Evolutionary conservation across 441 rosid genomes (phyloP), one percentile per base, ranked within the genome.

Genomic region (Mallotus repandus): DNA sequence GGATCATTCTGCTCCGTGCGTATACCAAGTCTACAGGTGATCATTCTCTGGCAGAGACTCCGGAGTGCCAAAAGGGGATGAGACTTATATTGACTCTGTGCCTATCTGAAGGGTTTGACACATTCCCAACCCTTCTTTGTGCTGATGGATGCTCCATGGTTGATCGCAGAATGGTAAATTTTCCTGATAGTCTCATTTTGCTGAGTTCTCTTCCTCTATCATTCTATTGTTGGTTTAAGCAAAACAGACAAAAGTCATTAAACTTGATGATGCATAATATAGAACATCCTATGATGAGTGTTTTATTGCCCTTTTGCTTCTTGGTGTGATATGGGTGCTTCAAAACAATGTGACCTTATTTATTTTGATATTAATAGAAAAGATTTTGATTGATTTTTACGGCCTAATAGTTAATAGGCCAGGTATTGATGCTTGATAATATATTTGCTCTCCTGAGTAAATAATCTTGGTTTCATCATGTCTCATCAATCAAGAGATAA

Each of bases 1-100:
- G 98, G 98, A 94, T 94, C 66, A 92, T 94, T 70, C 85, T 94
- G 82, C 97, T 94, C 64, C 97, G 98, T 29, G 98, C 97, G 35
- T 94, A 92, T 69, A 92, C 98, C 15, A 94, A 94, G 80, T 94
- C 98, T 52, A 94, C 98, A 0, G 97, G 98, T 66, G 97, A 94
- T 80, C 80, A 86, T 65, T 80, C 96, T 66, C 81, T 94, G 43
- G 90, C 98, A 0, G 98, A 94, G 86, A 85, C 83, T 81, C 95
- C 98, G 9, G 89, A 86, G 72, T 85, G 89, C 82, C 98, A 91
- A 79, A 91, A 82, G 86, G 98, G 97, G 35, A 93, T 91, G 81
- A 89, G 89, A 65, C 87, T 91, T 49, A 93, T 93, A 60, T 77
- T 93, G 25, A 88, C 85, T 77, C 63, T 91, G 57, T 91, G 97